Evolutionary conservation across 108 stramenopile species (phyloP), one percentile per base, ranked within the genome.

Genomic region (Aurantiochytrium sp.): DNA sequence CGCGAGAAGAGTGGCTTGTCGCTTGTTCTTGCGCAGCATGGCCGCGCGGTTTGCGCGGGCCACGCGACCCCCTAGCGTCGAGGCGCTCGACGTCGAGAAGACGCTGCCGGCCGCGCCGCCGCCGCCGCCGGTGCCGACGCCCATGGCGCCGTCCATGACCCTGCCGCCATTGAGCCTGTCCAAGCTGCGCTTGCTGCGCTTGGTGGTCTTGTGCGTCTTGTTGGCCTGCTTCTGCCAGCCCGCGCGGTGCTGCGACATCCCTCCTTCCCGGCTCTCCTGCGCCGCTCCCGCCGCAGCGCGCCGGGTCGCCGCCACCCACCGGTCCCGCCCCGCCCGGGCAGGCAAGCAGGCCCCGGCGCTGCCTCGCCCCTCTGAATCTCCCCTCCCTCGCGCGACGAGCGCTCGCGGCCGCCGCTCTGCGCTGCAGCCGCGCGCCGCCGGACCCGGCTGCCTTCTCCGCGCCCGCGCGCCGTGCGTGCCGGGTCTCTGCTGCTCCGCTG

Each of bases 161-260:
- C 16, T 4, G 58, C 89, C 72, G 28, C 29, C 73, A 12, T 45
- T 28, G 18, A 5, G 5, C 14, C 44, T 10, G 42, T 8, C 23
- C 6, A 53, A 16, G 28, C 18, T 12, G 58, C 58, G 58, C 44
- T 83, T 76, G 89, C 18, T 58, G 60, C 88, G 60, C 42, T 91
- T 73, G 6, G 25, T 25, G 6, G 21, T 60, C 55, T 93, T 93
- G 89, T 93, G 93, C 51, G 88, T 88, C 91, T 93, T 93, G 73
- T 93, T 93, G 18, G 58, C 57, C 92, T 93, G 92, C 28, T 93
- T 93, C 35, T 92, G 91, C 49, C 72, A 49, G 10, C 93, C 92
- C 21, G 91, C 35, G 5, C 92, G 93, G 51, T 93, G 93, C 51
- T 90, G 87, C 45, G 76, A 8, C 64, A 69, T 69, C 42, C 1